Base-by-base conservation (phyloP, 2,329 filamentous ascomycete species). In the Ophiocordyceps robertsii region DNA sequence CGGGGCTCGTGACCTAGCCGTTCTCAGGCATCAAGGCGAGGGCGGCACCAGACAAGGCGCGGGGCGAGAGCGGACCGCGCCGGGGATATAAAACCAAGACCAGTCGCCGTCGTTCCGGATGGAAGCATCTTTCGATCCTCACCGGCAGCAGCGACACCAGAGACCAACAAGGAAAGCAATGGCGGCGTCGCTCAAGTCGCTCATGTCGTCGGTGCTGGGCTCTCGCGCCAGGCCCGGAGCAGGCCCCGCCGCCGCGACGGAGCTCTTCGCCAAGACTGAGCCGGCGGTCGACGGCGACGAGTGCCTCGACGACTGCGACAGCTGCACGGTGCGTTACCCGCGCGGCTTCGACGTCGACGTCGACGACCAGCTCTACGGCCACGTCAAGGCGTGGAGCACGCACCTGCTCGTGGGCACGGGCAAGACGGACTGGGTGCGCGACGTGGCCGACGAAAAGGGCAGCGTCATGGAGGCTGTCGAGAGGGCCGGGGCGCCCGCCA, bases 361-460 rank as follows among this genome's bases (percentile, higher is more conserved):
- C 59, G 66, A 72, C 7, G 87, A 95, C 57, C 68, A 80, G 53
- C 66, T 98, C 39, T 96, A 93, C 57, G 92, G 90, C 1, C 71
- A 84, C 45, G 75, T 95, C 48, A 84, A 87, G 56, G 86, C 80
- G 31, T 96, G 87, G 84, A 81, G 77, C 55, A 92, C 88, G 17
- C 92, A 98, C 63, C 59, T 95, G 47, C 68, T 98, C 29, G 87
- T 96, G 14, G 92, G 87, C 21, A 98, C 92, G n/a, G 86, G 88
- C 47, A 95, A 95, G 74, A 75, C 81, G 24, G 92, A 98, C 63
- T 98, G 92, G 92, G 83, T 90, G 56, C 68, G 85, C 46, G 83
- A 94, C 65, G 85, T 95, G 38, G 78, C 76, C 44, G 84, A 96
- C 56, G 92, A 96, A 68, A 81, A 84, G 62, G 84, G 83, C 6